phyloP scores from a whole-genome alignment of 139 green algal species.

The Chlamydomonas sphaeroides region DNA sequence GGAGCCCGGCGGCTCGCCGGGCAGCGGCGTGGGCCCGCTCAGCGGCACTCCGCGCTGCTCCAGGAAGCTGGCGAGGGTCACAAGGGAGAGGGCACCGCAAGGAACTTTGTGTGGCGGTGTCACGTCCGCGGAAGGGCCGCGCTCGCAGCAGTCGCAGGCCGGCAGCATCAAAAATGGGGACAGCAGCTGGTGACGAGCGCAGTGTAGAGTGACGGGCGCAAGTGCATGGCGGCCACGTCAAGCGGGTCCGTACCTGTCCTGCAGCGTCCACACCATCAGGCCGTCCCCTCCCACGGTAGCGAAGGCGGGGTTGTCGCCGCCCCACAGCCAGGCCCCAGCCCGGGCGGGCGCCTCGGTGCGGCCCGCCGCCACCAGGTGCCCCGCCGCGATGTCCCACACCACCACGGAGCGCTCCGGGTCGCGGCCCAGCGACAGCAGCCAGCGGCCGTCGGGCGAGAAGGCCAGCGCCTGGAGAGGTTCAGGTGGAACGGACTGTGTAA shows the following conservation, averaged over 20 bases:
- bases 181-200: too few species aligned
- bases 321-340: constrained; percentile 55
- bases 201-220: too few species aligned
- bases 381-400: constrained; percentile 63
- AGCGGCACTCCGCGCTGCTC: constrained; percentile 41
- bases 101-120: too few species aligned
- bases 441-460: constrained; percentile 58
- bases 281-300: constrained; percentile 57
- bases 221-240: too few species aligned
- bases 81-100: too few species aligned
- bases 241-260: constrained; percentile 38
- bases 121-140: too few species aligned
- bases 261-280: constrained; percentile 65
- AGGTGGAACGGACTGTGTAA: not conserved
- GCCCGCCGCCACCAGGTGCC: constrained; percentile 45
- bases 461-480: constrained; percentile 39
- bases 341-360: constrained; percentile 16
- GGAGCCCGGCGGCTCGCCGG: not conserved
- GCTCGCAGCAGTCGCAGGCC: too few species aligned
- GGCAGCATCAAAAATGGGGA: too few species aligned
- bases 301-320: constrained; percentile 45
- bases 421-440: constrained; percentile 54
- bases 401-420: constrained; percentile 59
- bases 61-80: constrained; percentile 36
- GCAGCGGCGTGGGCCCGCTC: not conserved